phyloP scores from a whole-genome alignment of 306 rosid species.

The Sechiopsis laciniata region DNA sequence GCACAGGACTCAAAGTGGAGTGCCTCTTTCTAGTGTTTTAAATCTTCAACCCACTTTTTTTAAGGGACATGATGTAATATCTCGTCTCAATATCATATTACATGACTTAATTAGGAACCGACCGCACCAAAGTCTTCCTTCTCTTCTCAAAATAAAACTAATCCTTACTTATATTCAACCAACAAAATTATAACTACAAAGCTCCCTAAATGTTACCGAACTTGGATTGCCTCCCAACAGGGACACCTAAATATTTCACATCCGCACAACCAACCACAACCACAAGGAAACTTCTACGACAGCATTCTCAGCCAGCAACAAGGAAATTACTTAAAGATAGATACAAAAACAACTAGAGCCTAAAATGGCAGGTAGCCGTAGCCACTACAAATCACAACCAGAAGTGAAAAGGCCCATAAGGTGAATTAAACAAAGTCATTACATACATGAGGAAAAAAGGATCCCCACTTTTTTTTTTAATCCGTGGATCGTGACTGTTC shows the following conservation, averaged over 20 bases:
- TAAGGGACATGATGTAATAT: neutral
- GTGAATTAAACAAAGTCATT: neutral
- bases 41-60: neutral
- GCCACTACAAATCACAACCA: slow-evolving; percentile 1
- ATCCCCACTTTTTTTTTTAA: too few relatives aligned
- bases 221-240: neutral
- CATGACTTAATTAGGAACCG: neutral
- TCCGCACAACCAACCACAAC: neutral
- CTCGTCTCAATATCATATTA: neutral
- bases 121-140: neutral
- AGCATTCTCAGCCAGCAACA: neutral
- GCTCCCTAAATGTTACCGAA: neutral
- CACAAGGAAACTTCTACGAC: neutral
- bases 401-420: neutral
- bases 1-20: neutral
- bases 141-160: neutral
- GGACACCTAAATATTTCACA: neutral
- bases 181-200: neutral
- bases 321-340: too few relatives aligned
- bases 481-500: too few relatives aligned
- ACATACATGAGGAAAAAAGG: neutral
- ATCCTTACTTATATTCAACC: neutral
- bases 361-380: neutral
- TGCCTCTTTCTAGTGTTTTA: neutral
- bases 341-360: neutral